Conservation (phyloP, 2,329 filamentous ascomycete genomes). For the Purpureocillium lavendulum region DNA sequence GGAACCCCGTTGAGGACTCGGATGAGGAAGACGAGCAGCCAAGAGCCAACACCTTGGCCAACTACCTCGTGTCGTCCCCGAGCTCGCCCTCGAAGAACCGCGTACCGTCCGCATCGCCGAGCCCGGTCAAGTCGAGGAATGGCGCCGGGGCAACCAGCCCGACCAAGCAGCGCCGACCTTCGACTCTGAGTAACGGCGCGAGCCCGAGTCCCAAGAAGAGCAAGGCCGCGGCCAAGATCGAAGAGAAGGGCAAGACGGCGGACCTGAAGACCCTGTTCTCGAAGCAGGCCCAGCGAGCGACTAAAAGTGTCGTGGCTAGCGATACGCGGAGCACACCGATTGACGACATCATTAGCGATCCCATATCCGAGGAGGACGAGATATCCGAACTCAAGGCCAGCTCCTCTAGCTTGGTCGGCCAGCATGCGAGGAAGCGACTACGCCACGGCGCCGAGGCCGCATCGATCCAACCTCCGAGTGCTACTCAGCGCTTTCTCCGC, state of each 20-base stretch:
- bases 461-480: slow-evolving; percentile 15
- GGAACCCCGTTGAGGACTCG: slow-evolving; percentile 41
- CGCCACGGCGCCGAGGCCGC: slow-evolving; percentile 23
- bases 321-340: slow-evolving; percentile 20
- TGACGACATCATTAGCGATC: slow-evolving; percentile 45
- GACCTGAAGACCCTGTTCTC: slow-evolving; percentile 54
- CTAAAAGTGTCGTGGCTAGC: slow-evolving; percentile 21
- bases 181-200: slow-evolving; percentile 18
- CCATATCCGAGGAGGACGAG: slow-evolving; percentile 54
- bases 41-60: slow-evolving; percentile 38
- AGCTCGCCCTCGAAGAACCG: slow-evolving; percentile 26
- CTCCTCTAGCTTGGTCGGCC: slow-evolving; percentile 45
- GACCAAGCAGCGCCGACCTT: slow-evolving; percentile 16
- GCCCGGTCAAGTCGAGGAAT: slow-evolving; percentile 25
- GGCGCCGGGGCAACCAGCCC: slow-evolving; percentile 11
- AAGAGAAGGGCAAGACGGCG: slow-evolving; percentile 44
- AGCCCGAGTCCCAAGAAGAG: slow-evolving; percentile 30
- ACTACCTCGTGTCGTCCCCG: slow-evolving; percentile 47
- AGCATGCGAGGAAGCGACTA: slow-evolving; percentile 46
- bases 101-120: slow-evolving; percentile 29
- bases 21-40: slow-evolving; percentile 40
- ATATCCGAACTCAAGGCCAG: slow-evolving; percentile 42
- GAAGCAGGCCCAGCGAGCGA: slow-evolving; percentile 46
- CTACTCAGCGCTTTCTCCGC: slow-evolving; percentile 45
- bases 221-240: slow-evolving; percentile 27